phyloP scores from a whole-genome alignment of 2,329 filamentous ascomycete species.

The Diaporthe eres region DNA sequence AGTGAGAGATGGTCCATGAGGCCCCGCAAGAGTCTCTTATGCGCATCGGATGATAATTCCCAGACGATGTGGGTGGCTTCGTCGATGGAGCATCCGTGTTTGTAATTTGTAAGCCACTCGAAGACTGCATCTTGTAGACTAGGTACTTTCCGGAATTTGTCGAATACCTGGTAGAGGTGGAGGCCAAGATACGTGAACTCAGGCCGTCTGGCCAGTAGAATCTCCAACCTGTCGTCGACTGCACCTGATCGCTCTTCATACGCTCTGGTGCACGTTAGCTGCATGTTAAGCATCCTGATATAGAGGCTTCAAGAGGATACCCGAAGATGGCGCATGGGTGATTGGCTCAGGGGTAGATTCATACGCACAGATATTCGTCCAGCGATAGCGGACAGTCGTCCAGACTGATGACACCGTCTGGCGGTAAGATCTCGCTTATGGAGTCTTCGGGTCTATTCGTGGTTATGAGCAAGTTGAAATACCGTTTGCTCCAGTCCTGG shows the following conservation, averaged over 20 bases:
- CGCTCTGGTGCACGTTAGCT: neutral
- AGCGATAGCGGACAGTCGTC: neutral
- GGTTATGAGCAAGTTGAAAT: neutral
- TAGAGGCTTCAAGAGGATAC: no score
- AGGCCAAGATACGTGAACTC: fast-evolving
- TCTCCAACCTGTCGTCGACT: neutral
- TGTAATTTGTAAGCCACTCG: neutral
- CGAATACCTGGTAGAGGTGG: neutral
- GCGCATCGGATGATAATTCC: neutral
- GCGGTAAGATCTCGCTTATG: neutral
- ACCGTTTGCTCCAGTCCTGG: no score
- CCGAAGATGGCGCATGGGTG: no score
- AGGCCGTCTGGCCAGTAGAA: neutral
- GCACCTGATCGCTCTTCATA: no score
- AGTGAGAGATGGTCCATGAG: neutral
- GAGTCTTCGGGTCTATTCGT: neutral
- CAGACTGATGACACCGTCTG: neutral
- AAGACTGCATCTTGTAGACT: neutral
- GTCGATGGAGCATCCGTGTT: neutral
- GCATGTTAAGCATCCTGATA: no score
- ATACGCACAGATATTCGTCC: neutral
- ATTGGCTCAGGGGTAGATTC: no score
- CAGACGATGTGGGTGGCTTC: neutral
- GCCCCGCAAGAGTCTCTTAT: neutral
- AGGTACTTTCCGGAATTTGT: neutral